phyloP scores from a whole-genome alignment of 192 early-diverging fungal species.

The Obelidium mucronatum region DNA sequence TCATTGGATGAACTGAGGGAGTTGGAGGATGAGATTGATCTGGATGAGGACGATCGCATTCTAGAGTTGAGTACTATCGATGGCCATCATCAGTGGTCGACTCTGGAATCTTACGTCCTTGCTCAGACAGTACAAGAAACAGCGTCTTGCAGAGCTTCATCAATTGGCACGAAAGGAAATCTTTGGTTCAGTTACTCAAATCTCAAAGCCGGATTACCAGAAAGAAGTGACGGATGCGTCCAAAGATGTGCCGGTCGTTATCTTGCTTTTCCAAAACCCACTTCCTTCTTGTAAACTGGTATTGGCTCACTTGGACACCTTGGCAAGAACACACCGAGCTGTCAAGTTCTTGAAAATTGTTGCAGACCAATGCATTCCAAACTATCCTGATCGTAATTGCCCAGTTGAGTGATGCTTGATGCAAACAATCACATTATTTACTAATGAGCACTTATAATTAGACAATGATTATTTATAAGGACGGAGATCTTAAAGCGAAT shows the following conservation, averaged over 20 bases:
- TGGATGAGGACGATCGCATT: constrained; percentile 81
- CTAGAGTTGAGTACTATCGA: constrained; percentile 55
- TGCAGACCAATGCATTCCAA: constrained; percentile 91
- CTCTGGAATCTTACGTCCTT: not conserved
- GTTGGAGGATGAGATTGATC: constrained; percentile 77
- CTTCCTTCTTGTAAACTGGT: constrained; percentile 88
- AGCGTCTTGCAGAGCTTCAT: constrained; percentile 88
- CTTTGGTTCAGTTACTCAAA: constrained; percentile 84
- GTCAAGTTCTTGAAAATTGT: constrained; percentile 96
- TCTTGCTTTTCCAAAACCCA: constrained; percentile 75
- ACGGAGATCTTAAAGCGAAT: constrained; percentile 86
- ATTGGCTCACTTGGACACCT: constrained; percentile 72
- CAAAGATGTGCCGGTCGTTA: constrained; percentile 73
- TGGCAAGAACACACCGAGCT: constrained; percentile 78
- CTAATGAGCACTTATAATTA: constrained; percentile 57
- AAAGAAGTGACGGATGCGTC: constrained; percentile 90
- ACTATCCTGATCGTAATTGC: constrained; percentile 85
- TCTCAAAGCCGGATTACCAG: constrained; percentile 93
- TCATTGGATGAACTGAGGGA: constrained; percentile 75
- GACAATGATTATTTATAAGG: constrained; percentile 87
- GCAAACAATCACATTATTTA: constrained; percentile 23
- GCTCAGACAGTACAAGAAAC: constrained; percentile 59
- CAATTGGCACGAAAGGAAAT: constrained; percentile 73
- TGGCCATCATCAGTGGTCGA: not conserved
- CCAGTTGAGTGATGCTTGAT: constrained; percentile 27